A percentile compares a stretch with the other conserved stretches of the same genome.
phyloP scores from a whole-genome alignment of 2,329 filamentous ascomycete species.

The Scedosporium aurantiacum region DNA sequence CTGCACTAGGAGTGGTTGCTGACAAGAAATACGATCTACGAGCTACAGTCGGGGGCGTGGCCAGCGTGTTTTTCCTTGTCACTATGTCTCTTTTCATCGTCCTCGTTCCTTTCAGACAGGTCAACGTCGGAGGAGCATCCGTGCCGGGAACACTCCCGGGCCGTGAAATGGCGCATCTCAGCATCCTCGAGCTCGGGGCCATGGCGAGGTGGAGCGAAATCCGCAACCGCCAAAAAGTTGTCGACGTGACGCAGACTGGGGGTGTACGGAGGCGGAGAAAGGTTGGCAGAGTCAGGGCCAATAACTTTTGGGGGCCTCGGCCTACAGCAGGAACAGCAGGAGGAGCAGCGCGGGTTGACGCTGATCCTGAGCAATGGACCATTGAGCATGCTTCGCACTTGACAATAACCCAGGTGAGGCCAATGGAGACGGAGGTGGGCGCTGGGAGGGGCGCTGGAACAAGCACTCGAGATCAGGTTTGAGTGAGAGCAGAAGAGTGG shows the following conservation, averaged over 20 bases:
- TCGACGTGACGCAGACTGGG: background rate
- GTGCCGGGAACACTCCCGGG: background rate
- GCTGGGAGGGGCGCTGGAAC: background rate
- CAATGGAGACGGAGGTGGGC: conserved; percentile 6
- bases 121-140: background rate
- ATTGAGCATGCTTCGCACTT: conserved; percentile 7
- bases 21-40: background rate
- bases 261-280: background rate
- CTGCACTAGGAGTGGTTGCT: conserved; percentile 32
- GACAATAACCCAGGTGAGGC: conserved; percentile 1
- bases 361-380: conserved; percentile 7
- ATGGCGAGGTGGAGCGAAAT: background rate
- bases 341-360: background rate
- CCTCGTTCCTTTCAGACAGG: background rate
- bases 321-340: background rate
- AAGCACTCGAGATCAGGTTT: background rate
- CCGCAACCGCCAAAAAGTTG: background rate
- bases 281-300: background rate
- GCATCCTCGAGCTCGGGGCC: background rate
- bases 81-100: background rate
- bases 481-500: background rate
- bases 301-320: background rate
- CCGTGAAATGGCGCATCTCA: background rate
- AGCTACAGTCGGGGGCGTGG: background rate
- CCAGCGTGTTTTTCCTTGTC: background rate